Evolutionary conservation across 306 rosid genomes (phyloP), one percentile per base, ranked within the genome.

Genomic region (Gastrolobium villosum): DNA sequence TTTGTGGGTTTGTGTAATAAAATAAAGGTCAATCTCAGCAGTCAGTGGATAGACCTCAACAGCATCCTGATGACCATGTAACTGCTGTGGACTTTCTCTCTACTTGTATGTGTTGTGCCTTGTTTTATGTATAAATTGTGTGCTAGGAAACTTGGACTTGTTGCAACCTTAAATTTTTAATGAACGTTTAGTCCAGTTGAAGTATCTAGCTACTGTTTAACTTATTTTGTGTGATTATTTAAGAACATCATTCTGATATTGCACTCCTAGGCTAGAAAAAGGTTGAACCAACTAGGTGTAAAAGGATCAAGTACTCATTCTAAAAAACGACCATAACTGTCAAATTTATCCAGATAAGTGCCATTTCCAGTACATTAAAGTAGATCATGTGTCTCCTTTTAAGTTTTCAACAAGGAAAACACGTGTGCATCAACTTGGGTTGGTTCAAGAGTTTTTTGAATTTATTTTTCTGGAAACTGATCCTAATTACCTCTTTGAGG

Each of bases 1-100:
- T 6, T 13, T 50, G 50, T 65, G 2, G 32, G 54, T 56, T 3
- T 69, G 39, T 13, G 10, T 4, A 62, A 79, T 79, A 79, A 70
- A 62, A 79, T 79, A 79, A 70, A 31, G 48, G 70, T 69, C 71
- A 57, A 69, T 69, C 70, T 30, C 35, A 34, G 10, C 5, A 77
- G 3, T 10, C 61, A 2, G 46, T 20, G 26, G 26, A 20, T 20
- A 20, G 26, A 20, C 1, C 26, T 20, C 26, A 31, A 1, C 26
- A 55, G 28, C 31, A 5, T 8, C 49, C 28, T 45, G 49, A 45
- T 78, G 49, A 40, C 3, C 46, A 65, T 39, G 37, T 63, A 48
- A 52, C 37, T 37, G 11, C 7, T 46, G 56, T 30, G 49, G 55
- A 62, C 10, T 76, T 15, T 4, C 32, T n/a, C 11, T 4, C 7